Percentiles rank a stretch among this genome's conserved stretches.
Evolutionary conservation across 2,329 filamentous ascomycete genomes (phyloP).

Genomic region (Didymella pinodella): DNA sequence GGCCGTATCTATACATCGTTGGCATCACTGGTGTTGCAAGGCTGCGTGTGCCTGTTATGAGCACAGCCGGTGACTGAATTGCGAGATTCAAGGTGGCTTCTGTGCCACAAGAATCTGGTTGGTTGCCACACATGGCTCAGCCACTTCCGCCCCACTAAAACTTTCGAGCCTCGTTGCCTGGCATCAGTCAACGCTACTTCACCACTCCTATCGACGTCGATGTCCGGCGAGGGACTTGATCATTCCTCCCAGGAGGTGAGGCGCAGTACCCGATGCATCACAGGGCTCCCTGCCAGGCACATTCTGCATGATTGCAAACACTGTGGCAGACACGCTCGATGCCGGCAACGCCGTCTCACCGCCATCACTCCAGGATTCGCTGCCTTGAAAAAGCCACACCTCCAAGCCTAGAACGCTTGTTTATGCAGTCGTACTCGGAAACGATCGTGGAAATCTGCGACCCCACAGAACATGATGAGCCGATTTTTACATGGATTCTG

Average conservation of each 20-base stretch:
- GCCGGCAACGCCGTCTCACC: constrained; percentile 18
- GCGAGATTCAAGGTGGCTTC: constrained; percentile 18
- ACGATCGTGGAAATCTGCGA: constrained; percentile 8
- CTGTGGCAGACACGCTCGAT: constrained; percentile 5
- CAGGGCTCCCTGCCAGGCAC: constrained; percentile 27
- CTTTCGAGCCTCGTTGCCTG: constrained; percentile 9
- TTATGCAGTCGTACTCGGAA: constrained; percentile 26
- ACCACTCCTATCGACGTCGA: constrained; percentile 30
- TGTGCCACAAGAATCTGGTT: constrained; percentile 34
- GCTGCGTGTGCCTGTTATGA: constrained; percentile 38
- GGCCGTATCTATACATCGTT: constrained; percentile 35
- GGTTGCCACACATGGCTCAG: constrained; percentile 8
- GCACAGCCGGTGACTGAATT: constrained; percentile 28
- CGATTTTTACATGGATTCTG: constrained; percentile 22
- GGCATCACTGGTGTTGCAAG: constrained; percentile 37
- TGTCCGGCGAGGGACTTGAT: constrained; percentile 22
- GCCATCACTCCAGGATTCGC: constrained; percentile 25
- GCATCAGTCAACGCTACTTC: constrained; percentile 23
- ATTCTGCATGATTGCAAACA: constrained; percentile 16
- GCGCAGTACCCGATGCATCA: constrained; percentile 33
- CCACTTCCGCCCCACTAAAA: neutral
- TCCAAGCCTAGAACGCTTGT: constrained; percentile 20
- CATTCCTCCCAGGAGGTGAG: constrained; percentile 30
- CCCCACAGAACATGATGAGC: constrained; percentile 11
- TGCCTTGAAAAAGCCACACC: constrained; percentile 40